Evolutionary conservation across 2,329 filamentous ascomycete genomes (phyloP), one percentile per base, ranked within the genome.

Genomic region (Hymenoscyphus linearis): DNA sequence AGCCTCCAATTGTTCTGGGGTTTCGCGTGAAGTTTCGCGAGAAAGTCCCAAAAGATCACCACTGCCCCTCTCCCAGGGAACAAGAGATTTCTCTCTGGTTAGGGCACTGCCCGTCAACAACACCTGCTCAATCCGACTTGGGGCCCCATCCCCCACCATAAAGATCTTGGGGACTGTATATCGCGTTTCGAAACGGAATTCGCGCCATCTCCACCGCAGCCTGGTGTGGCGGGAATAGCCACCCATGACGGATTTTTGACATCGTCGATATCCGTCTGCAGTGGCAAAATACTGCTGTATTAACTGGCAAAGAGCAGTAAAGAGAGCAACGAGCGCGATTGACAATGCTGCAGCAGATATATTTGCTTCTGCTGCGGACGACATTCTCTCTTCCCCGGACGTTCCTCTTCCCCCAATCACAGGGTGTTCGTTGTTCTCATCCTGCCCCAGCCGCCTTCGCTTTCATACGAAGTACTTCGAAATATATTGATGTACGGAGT

Each of bases 261-360:
- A 74, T 62, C 69, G 62, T 54, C 71, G 66, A 52, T 70, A 73
- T 16, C 72, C 72, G 65, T 73, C 72, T 10, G 71, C 72, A 3
- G 71, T 74, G 12, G 69, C 71, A 35, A 73, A 67, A 34, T 72
- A 70, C 56, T 73, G 71, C 26, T 69, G 66, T 1, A 72, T 62
- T 10, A 72, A 52, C 62, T 73, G 71, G 27, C 63, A 64, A 16
- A 70, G n/a, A 6, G 72, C 67, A 1, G 67, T 66, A 31, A 71
- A n/a, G 5, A 74, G 65, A 3, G 72, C 70, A 18, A 73, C 67
- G 26, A 74, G 64, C 6, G 72, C 64, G 18, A 74, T 68, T 36
- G 65, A 65, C 9, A 74, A 65, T 10, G 72, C 72, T 16, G 65
- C 63, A n/a, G 44, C 44, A 2, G 44, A 18, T n/a, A 50, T 18